Conservation (phyloP, 768 basidiomycete genomes). For the Phaeolepiota aurea region DNA sequence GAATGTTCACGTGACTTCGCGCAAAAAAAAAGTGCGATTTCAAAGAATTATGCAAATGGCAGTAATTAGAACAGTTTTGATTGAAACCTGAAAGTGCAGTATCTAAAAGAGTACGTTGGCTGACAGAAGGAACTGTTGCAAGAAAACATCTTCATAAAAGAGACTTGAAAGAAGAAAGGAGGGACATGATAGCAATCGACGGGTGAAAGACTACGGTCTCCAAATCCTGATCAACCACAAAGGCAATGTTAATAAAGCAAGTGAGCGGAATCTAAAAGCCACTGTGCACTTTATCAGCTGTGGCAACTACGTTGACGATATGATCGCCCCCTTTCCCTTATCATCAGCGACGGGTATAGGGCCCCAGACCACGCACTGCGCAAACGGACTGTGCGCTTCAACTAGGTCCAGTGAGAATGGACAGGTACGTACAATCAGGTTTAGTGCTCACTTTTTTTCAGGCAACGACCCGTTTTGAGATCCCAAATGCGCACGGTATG, state of each 20-base stretch:
- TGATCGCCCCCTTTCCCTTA: background rate
- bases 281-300: background rate
- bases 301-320: background rate
- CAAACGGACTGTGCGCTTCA: background rate
- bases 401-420: background rate
- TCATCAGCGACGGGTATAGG: background rate
- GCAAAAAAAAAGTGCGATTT: background rate
- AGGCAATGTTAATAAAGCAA: background rate
- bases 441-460: slow-evolving; percentile 39
- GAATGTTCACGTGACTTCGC: background rate
- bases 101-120: too few relatives aligned
- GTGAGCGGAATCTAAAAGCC: background rate
- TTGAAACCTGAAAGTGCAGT: too few relatives aligned
- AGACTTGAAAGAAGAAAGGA: too few relatives aligned
- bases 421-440: background rate
- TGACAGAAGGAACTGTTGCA: too few relatives aligned
- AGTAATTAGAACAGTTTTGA: too few relatives aligned
- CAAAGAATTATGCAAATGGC: background rate
- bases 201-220: background rate
- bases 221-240: background rate
- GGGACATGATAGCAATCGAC: too few relatives aligned
- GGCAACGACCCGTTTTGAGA: slow-evolving; percentile 73
- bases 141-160: too few relatives aligned
- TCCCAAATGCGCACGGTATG: slow-evolving; percentile 91
- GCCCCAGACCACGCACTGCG: background rate